These are phyloP conservation scores for Ogataea saltuana DNA, from an alignment of 805 yeast genomes.

Conservation along the genomic window DNA sequence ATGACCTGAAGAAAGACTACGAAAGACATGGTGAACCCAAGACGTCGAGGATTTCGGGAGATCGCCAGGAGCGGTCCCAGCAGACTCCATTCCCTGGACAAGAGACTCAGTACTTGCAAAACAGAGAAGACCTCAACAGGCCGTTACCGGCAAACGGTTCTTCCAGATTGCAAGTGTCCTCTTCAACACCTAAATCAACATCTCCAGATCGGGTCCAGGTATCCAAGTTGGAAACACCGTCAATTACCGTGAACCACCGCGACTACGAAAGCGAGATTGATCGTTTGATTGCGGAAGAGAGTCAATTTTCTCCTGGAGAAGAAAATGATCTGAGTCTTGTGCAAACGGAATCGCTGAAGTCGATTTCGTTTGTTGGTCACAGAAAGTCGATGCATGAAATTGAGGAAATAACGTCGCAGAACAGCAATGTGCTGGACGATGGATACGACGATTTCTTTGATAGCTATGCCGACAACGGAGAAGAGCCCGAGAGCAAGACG, in stretches of 20 bases:
- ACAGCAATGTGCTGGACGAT: constrained; percentile 23
- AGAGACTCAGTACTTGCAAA: no score
- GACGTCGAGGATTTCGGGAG: no score
- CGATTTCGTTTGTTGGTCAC: constrained; percentile 37
- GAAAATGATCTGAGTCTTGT: constrained; percentile 2
- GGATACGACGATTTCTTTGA: constrained; percentile 31
- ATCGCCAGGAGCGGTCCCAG: no score
- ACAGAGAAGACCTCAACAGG: no score
- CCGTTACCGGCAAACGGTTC: no score
- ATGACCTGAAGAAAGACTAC: no score
- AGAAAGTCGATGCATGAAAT: constrained; percentile 30
- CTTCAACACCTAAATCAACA: not conserved
- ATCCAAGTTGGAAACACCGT: not conserved
- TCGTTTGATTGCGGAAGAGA: constrained; percentile 5
- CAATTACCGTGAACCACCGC: not conserved
- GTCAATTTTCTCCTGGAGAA: not conserved
- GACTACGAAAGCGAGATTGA: constrained; percentile 12
- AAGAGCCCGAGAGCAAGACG: constrained; percentile 22
- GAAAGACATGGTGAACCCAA: no score
- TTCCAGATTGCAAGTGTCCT: no score
- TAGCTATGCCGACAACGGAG: constrained; percentile 29
- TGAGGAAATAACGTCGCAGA: constrained; percentile 19
- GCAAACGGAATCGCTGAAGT: constrained; percentile 15
- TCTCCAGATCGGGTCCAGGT: not conserved
- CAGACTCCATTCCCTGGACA: no score